Base-by-base conservation (phyloP, 805 yeast genomes). In the Metschnikowia lunata region DNA sequence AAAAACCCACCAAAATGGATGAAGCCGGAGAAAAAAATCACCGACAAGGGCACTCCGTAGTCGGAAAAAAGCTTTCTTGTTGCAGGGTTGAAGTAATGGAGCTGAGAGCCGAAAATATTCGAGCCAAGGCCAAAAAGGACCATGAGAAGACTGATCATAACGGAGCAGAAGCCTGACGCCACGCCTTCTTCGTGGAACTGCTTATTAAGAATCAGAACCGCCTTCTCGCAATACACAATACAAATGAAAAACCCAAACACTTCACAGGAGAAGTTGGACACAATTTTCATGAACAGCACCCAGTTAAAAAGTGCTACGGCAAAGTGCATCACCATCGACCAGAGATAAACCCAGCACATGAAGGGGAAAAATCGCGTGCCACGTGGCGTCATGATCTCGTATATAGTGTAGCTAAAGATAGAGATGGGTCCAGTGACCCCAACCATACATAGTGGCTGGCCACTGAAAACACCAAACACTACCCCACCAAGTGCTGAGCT, bases 371-470 rank as follows among this genome's bases (percentile, higher is more conserved):
- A 89, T 8, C 76, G 74, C 0, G 75, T 67, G 8, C 73, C 75
- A 47, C 74, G 59, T 0, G 86, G 82, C 18, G 60, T 65, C 31
- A 87, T 74, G 39, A 87, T 73, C 47, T 83, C 84, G 59, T 83
- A 87, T 0, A 93, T 90, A 0, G 98, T 93, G 57, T 88, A 89
- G 58, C 87, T 87, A 74, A 93, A 91, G 48, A 91, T 90, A 1
- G 95, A 69, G 12, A 93, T 83, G 0, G 99, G 99, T 0, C 98
- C 99, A 0, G 98, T 93, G 6, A 91, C 97, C 4, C 99, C 99
- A 8, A 93, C 98, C 26, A 91, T 86, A 56, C 96, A 87, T 26
- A 93, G 64, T 0, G 99, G 99, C 55, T 90, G 96, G 0, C 97
- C 98, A 0, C 85, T 74, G 45, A 90, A 70, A 6, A 86, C 53